Conservation (phyloP, 768 basidiomycete genomes). For the Crucibulum laeve region DNA sequence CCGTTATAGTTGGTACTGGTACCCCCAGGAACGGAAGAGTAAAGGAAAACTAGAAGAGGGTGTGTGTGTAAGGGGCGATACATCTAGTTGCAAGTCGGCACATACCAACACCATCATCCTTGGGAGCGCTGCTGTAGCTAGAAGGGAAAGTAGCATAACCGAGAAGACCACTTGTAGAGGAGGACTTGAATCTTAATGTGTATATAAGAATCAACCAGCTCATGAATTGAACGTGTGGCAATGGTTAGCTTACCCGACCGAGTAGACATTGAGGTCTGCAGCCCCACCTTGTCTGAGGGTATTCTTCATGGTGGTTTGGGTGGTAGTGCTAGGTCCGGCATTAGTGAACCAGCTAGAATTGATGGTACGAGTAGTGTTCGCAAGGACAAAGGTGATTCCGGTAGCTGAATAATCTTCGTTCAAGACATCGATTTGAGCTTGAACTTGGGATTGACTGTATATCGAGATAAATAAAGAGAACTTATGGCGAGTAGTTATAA, state of each 20-base stretch:
- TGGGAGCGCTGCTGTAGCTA: constrained; percentile 29
- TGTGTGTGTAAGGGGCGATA: too few species aligned
- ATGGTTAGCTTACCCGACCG: constrained; percentile 31
- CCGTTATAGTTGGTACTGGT: constrained; percentile 35
- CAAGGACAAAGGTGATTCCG: constrained; percentile 36
- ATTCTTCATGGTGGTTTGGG: constrained; percentile 45
- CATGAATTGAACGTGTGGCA: neutral
- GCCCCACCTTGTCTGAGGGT: constrained; percentile 36
- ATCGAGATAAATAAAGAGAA: neutral
- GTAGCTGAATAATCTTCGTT: constrained; percentile 33
- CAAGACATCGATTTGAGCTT: constrained; percentile 32
- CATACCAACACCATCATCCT: constrained; percentile 40
- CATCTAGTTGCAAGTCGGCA: too few species aligned
- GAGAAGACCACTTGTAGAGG: constrained; percentile 36
- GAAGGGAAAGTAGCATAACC: constrained; percentile 53
- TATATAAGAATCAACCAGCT: neutral
- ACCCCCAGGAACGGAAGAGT: constrained; percentile 39
- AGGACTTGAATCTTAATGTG: constrained; percentile 27
- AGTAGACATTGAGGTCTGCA: constrained; percentile 44
- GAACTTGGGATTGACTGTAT: constrained; percentile 31
- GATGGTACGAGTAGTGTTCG: constrained; percentile 33
- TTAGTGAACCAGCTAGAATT: constrained; percentile 45
- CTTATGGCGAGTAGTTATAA: neutral
- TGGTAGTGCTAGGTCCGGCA: constrained; percentile 25
- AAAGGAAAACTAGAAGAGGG: constrained; percentile 25